Conservation (phyloP, 371 early-diverging fungal species). For the Haplosporangium sp. region DNA sequence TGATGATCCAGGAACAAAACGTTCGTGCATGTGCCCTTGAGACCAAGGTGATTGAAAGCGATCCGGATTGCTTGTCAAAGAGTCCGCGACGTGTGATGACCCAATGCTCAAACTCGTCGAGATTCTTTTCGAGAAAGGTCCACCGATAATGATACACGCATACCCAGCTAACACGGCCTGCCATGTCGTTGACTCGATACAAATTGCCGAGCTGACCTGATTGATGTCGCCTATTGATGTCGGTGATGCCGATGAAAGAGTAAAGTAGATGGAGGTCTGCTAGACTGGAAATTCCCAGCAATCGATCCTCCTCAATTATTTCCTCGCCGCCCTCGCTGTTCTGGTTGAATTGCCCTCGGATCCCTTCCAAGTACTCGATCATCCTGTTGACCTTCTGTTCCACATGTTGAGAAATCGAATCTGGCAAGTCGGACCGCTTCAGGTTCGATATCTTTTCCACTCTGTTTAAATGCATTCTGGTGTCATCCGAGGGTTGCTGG, state of each 20-base stretch:
- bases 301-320: conserved; percentile 8
- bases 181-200: conserved; percentile 35
- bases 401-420: conserved; percentile 24
- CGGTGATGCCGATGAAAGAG: conserved; percentile 35
- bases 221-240: conserved; percentile 11
- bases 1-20: conserved; percentile 47
- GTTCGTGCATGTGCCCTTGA: conserved; percentile 34
- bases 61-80: conserved; percentile 48
- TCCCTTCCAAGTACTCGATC: conserved; percentile 39
- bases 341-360: conserved; percentile 7
- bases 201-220: conserved; percentile 41
- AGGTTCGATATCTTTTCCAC: conserved; percentile 21
- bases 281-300: conserved; percentile 25
- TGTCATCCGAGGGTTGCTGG: not conserved
- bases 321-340: conserved; percentile 3
- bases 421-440: conserved; percentile 34
- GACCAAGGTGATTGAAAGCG: conserved; percentile 36
- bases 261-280: conserved; percentile 43
- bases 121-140: conserved; percentile 44
- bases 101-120: conserved; percentile 50
- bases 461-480: conserved; percentile 2
- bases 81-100: conserved; percentile 36
- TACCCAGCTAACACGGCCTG: conserved; percentile 45
- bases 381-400: conserved; percentile 30
- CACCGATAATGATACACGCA: conserved; percentile 50